Conservation (phyloP, 2,329 filamentous ascomycete species). For the Aspergillus nomiae region DNA sequence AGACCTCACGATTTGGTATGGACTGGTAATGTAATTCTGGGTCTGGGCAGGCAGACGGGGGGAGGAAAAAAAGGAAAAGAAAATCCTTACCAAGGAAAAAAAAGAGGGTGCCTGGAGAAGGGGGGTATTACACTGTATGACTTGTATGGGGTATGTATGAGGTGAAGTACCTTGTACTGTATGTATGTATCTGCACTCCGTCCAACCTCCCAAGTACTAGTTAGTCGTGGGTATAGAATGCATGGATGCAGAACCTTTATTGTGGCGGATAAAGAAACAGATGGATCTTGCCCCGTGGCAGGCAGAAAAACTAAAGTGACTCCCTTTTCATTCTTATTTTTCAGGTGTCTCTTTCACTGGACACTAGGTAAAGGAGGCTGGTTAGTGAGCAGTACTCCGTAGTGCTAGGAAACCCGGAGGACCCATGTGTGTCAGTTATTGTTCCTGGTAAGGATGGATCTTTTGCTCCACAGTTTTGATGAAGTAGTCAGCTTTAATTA, state of each 20-base stretch:
- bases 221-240: not conserved
- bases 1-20: not conserved
- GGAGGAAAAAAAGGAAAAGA: not conserved
- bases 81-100: not conserved
- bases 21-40: not conserved
- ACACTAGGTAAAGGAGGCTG: not conserved
- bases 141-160: not conserved
- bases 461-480: not conserved
- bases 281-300: not conserved
- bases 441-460: not conserved
- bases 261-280: not conserved
- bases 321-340: not conserved
- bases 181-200: not conserved
- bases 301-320: not conserved
- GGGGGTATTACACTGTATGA: not conserved
- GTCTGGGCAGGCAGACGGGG: not conserved
- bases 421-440: not conserved
- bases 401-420: not conserved
- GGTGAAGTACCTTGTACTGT: not conserved
- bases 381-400: not conserved
- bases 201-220: not conserved
- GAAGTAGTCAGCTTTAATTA: not conserved
- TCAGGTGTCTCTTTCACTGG: not conserved
- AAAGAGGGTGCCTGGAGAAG: conserved; percentile 1
- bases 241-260: not conserved